Evolutionary conservation across 768 basidiomycete species (phyloP).

Genomic region (Epithele typhae): DNA sequence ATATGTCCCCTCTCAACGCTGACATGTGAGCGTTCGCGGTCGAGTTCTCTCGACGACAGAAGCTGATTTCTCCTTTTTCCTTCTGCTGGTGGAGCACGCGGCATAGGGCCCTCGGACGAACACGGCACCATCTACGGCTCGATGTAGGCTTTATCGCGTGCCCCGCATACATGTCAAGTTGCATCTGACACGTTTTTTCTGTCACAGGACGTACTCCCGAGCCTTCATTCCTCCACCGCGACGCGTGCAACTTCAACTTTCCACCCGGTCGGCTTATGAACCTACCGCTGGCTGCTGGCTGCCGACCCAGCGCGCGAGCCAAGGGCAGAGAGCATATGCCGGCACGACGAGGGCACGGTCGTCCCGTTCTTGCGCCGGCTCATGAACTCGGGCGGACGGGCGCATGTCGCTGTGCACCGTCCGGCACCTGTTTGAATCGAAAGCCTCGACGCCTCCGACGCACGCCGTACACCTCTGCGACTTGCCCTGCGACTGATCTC

Average conservation of each 20-base stretch:
- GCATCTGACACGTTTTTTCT: conserved; percentile 24
- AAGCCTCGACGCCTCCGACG: conserved; percentile 22
- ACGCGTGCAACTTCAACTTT: conserved; percentile 41
- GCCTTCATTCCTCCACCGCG: conserved; percentile 41
- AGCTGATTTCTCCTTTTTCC: conserved; percentile 40
- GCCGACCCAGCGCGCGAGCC: background rate
- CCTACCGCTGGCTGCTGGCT: conserved; percentile 38
- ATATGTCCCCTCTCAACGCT: conserved; percentile 12
- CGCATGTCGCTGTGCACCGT: conserved; percentile 28
- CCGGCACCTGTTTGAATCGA: conserved; percentile 30
- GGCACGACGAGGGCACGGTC: conserved; percentile 29
- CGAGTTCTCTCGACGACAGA: conserved; percentile 35
- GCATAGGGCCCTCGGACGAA: conserved; percentile 27
- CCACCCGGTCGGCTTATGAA: conserved; percentile 36
- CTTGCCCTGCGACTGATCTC: no score
- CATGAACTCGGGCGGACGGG: conserved; percentile 46
- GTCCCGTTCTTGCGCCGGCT: conserved; percentile 45
- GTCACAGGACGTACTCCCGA: conserved; percentile 32
- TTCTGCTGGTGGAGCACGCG: conserved; percentile 34
- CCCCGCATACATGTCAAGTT: background rate
- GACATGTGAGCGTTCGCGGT: conserved; percentile 7
- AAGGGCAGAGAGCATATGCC: background rate
- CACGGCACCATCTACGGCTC: conserved; percentile 30
- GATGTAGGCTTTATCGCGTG: conserved; percentile 19
- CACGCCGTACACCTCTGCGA: no score